A percentile compares a stretch with the other conserved stretches of the same genome.
These are phyloP conservation scores for Pythium biforme DNA, from an alignment of 352 stramenopile species.

Conservation along the genomic window DNA sequence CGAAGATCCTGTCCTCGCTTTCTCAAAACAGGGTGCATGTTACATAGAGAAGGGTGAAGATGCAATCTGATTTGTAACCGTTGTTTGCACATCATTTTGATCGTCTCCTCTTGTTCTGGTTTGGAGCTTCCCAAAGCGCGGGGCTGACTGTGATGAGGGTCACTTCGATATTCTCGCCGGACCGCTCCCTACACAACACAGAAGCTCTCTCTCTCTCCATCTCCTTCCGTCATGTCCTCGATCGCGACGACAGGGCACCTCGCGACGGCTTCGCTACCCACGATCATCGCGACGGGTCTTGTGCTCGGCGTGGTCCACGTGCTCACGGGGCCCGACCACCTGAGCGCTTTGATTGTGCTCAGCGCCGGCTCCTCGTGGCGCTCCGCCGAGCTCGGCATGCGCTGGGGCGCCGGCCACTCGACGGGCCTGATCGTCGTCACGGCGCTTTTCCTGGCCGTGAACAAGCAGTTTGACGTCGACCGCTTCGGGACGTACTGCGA, in stretches of 20 bases:
- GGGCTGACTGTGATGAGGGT: not conserved
- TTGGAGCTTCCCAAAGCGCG: not conserved
- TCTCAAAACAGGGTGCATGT: not conserved
- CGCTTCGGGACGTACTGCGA: conserved; percentile 50
- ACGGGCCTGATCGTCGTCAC: conserved; percentile 73
- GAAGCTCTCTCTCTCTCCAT: not conserved
- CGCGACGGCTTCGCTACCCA: conserved; percentile 26
- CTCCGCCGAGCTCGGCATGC: conserved; percentile 74
- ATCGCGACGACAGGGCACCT: conserved; percentile 17
- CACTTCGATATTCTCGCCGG: not conserved
- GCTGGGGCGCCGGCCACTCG: conserved; percentile 84
- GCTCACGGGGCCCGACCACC: conserved; percentile 75
- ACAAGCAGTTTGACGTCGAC: conserved; percentile 42
- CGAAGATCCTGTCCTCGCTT: no score
- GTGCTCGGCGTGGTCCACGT: conserved; percentile 50
- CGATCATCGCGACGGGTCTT: conserved; percentile 46
- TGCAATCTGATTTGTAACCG: no score
- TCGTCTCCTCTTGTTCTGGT: not conserved
- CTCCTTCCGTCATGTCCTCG: conserved; percentile 8
- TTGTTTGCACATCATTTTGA: no score
- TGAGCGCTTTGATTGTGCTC: conserved; percentile 84
- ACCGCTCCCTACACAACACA: not conserved
- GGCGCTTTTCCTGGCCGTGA: conserved; percentile 50
- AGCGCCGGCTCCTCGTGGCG: conserved; percentile 61
- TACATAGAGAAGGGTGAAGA: no score